These are phyloP conservation scores for Coprinopsis cinerea DNA, from an alignment of 768 basidiomycete genomes.

Conservation along the genomic window DNA sequence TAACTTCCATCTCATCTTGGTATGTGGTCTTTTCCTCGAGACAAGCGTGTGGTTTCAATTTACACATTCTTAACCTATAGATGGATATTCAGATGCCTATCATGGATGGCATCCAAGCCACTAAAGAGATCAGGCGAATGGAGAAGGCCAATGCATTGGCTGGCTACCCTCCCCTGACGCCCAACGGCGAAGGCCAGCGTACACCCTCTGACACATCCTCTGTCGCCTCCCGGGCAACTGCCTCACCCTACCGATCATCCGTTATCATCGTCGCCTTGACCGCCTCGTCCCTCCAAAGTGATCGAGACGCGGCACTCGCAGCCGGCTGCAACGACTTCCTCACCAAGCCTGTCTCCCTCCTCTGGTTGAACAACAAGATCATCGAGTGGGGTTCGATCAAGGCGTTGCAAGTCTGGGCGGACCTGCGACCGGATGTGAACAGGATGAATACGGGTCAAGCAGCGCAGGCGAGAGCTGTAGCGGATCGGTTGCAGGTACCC, in stretches of 20 bases:
- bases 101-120: slow-evolving; percentile 97
- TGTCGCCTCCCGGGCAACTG: slow-evolving; percentile 38
- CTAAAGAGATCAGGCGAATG: slow-evolving; percentile 86
- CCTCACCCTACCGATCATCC: slow-evolving; percentile 79
- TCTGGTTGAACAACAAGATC: slow-evolving; percentile 97
- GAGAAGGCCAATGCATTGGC: slow-evolving; percentile 65
- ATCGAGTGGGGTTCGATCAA: slow-evolving; percentile 99
- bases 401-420: slow-evolving; percentile 89
- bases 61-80: slow-evolving; percentile 35
- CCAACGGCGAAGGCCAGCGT: slow-evolving; percentile 43
- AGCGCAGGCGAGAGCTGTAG: slow-evolving; percentile 37
- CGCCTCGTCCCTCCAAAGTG: slow-evolving; percentile 89
- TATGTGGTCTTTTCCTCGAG: slow-evolving; percentile 34
- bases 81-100: slow-evolving; percentile 99
- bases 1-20: slow-evolving; percentile 91
- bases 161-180: slow-evolving; percentile 65
- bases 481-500: slow-evolving; percentile 42
- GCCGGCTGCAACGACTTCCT: slow-evolving; percentile 99
- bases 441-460: slow-evolving; percentile 34
- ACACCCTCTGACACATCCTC: slow-evolving; percentile 47
- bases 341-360: slow-evolving; percentile 91
- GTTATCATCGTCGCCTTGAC: slow-evolving; percentile 99
- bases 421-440: slow-evolving; percentile 56
- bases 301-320: slow-evolving; percentile 94
- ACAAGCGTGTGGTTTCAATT: slow-evolving; percentile 1